phyloP scores from a whole-genome alignment of 257 asterid genomes.

The Solanum peruvianum region DNA sequence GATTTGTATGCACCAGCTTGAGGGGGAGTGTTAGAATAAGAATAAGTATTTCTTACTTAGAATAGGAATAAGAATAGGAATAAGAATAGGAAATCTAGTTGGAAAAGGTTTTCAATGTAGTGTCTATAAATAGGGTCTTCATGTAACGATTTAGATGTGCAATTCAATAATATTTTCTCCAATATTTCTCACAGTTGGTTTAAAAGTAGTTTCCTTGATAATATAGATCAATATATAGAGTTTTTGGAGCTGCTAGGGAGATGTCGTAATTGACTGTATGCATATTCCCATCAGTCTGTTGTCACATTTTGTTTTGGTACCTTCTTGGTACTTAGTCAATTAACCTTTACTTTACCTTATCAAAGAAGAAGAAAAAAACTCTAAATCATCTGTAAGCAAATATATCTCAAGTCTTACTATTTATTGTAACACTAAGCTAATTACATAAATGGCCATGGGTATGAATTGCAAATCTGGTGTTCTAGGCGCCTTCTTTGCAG shows the following conservation, averaged over 20 bases:
- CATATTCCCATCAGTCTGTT: neutral
- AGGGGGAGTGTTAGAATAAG: no score
- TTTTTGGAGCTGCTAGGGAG: neutral
- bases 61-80: no score
- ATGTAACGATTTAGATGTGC: no score
- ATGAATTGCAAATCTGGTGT: neutral
- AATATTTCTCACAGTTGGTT: neutral
- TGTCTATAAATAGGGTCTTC: no score
- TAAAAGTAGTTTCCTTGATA: neutral
- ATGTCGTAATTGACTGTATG: neutral
- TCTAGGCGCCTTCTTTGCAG: neutral
- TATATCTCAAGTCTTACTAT: neutral
- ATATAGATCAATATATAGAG: neutral
- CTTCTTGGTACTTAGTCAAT: neutral
- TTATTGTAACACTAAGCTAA: neutral
- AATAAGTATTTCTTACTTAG: no score
- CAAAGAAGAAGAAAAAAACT: neutral
- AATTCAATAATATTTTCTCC: no score
- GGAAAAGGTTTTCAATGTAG: no score
- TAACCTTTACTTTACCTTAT: neutral
- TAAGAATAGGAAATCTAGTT: no score
- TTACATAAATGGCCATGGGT: neutral
- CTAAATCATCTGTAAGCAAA: neutral
- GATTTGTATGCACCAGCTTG: no score
- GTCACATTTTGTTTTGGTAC: neutral